Conservation (phyloP, 116 monocot species). For the Thalassia testudinum region DNA sequence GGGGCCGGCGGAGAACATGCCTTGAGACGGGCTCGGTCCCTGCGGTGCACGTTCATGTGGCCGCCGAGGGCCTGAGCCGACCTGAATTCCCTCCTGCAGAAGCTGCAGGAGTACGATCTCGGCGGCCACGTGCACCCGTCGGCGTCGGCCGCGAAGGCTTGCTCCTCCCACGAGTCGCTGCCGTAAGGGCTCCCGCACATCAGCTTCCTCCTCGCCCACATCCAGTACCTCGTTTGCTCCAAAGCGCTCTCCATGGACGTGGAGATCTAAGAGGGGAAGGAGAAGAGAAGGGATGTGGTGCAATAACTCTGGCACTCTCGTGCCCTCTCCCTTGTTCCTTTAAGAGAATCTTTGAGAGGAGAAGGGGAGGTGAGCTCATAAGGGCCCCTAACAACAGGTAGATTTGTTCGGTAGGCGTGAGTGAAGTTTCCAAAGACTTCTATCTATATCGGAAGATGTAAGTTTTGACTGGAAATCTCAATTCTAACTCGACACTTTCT, state of each 20-base stretch:
- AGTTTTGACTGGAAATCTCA: too few relatives aligned
- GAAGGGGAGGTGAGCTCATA: too few relatives aligned
- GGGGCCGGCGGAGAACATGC: neutral
- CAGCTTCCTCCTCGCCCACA: slow-evolving; percentile 30
- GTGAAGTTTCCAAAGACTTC: too few relatives aligned
- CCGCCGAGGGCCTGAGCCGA: slow-evolving; percentile 50
- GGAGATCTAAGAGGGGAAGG: neutral
- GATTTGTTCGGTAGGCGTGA: too few relatives aligned
- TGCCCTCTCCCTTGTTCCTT: too few relatives aligned
- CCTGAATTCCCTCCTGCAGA: slow-evolving; percentile 47
- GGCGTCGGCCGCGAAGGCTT: slow-evolving; percentile 30
- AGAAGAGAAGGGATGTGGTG: neutral
- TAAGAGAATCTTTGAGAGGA: too few relatives aligned
- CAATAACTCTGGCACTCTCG: too few relatives aligned
- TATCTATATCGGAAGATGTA: too few relatives aligned
- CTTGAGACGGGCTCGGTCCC: slow-evolving; percentile 47
- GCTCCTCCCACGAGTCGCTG: slow-evolving; percentile 48
- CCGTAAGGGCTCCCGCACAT: neutral
- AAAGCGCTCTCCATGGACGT: slow-evolving; percentile 16
- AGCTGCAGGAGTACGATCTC: slow-evolving; percentile 48
- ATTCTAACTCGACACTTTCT: too few relatives aligned
- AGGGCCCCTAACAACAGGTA: too few relatives aligned
- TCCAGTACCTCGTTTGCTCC: slow-evolving; percentile 45
- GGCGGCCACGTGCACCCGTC: slow-evolving; percentile 44
- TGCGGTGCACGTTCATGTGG: slow-evolving; percentile 53